A percentile compares a stretch with the other conserved stretches of the same genome.
Evolutionary conservation across 495 filamentous ascomycete genomes (phyloP).

Genomic region (Penicillium cinerascens): DNA sequence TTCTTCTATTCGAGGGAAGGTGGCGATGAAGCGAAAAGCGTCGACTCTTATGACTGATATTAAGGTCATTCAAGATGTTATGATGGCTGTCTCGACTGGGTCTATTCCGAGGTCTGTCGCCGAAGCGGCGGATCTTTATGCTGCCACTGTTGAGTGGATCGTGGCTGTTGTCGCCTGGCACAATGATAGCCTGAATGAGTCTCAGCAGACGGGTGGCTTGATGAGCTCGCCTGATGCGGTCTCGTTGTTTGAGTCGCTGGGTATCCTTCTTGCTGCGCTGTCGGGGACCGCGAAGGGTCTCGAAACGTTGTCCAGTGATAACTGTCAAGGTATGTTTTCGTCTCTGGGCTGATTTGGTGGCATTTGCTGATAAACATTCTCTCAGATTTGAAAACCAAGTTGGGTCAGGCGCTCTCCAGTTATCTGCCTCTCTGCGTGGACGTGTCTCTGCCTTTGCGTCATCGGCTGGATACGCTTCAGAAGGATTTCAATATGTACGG

Average conservation of each 20-base stretch:
- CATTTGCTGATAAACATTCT: background rate
- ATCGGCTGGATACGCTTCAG: slow-evolving; percentile 41
- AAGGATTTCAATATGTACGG: slow-evolving; percentile 46
- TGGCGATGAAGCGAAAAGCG: slow-evolving; percentile 12
- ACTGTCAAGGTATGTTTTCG: slow-evolving; percentile 35
- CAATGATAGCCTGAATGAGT: slow-evolving; percentile 20
- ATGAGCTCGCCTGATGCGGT: slow-evolving; percentile 41
- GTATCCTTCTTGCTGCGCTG: slow-evolving; percentile 42
- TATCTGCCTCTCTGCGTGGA: slow-evolving; percentile 44
- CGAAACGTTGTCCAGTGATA: slow-evolving; percentile 34
- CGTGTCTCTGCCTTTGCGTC: slow-evolving; percentile 38
- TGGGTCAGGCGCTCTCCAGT: slow-evolving; percentile 39
- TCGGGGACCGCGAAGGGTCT: slow-evolving; percentile 39
- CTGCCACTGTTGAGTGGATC: slow-evolving; percentile 39
- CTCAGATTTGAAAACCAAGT: slow-evolving; percentile 34
- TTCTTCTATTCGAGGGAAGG: slow-evolving; percentile 43
- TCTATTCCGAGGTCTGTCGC: slow-evolving; percentile 24
- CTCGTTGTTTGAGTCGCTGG: slow-evolving; percentile 43
- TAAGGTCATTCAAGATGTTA: slow-evolving; percentile 43
- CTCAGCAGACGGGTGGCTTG: slow-evolving; percentile 31
- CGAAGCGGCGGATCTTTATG: slow-evolving; percentile 36
- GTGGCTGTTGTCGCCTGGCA: slow-evolving; percentile 38
- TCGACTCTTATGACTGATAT: slow-evolving; percentile 47
- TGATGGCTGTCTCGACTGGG: slow-evolving; percentile 39
- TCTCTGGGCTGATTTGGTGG: background rate